Percentiles rank a stretch among this genome's conserved stretches.
These are phyloP conservation scores for Trichoderma gamsii DNA, from an alignment of 495 filamentous ascomycete genomes.

Conservation along the genomic window DNA sequence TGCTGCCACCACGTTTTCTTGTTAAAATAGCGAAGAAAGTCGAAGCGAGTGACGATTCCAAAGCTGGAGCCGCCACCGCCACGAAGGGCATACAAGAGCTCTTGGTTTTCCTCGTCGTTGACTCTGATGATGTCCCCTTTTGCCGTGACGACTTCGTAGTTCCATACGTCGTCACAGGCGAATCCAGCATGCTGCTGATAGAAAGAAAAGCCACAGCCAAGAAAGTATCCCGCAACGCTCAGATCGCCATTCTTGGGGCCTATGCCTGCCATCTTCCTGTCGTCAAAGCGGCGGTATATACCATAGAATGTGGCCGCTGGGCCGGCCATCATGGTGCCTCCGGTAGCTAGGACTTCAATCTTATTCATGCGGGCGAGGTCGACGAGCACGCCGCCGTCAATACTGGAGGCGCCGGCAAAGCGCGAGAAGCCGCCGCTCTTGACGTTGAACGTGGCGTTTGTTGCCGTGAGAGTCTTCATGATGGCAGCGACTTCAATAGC, in stretches of 20 bases:
- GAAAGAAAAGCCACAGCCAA: not conserved
- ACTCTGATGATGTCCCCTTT: conserved; percentile 34
- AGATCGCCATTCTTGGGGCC: not conserved
- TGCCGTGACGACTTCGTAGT: conserved; percentile 38
- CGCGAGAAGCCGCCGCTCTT: not conserved
- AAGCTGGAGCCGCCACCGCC: conserved; percentile 38
- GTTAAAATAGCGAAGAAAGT: not conserved
- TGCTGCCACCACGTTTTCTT: not conserved
- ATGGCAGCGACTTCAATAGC: not conserved
- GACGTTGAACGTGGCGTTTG: not conserved
- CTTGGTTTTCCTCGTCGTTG: conserved; percentile 37
- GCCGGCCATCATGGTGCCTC: not conserved
- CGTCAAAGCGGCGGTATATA: not conserved
- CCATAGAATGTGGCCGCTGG: not conserved
- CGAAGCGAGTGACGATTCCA: conserved; percentile 31
- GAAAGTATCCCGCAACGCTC: not conserved
- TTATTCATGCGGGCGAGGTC: not conserved
- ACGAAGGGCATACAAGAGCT: conserved; percentile 34
- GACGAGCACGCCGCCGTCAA: not conserved
- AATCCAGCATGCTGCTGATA: not conserved
- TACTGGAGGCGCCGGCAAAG: not conserved
- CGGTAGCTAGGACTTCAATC: not conserved
- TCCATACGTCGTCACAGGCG: conserved; percentile 34
- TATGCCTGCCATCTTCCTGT: not conserved
- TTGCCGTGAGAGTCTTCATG: not conserved